Evolutionary conservation across 495 filamentous ascomycete species (phyloP), one percentile per base, ranked within the genome.

Genomic region (Parmelia sp.): DNA sequence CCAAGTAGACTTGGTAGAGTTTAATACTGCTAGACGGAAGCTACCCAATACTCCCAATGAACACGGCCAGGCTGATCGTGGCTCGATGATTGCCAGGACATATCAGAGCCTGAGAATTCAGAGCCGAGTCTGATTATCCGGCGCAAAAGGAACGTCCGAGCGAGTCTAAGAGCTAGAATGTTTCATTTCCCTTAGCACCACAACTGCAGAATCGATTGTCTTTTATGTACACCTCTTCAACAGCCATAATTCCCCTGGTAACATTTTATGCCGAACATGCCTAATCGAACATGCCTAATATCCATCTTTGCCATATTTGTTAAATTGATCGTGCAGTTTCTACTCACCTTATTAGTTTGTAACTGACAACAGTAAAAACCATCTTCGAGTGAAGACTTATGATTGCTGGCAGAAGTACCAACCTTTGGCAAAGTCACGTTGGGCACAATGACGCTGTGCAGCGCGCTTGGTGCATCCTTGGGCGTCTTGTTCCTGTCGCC

Each of bases 261-360:
- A 63, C 51, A 4, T 31, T 40, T 17, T 23, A 56, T 23, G 58
- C 58, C 2, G 2, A 40, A 56, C 29, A n/a, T n/a, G 39, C 9
- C 19, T 61, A n/a, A n/a, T n/a, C n/a, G n/a, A n/a, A n/a, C n/a
- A n/a, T n/a, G n/a, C n/a, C 59, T 65, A 71, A 35, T 57, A 72
- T 21, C 61, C 71, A 62, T 97, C 94, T 85, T 97, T 97, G 77
- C 93, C 94, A 83, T 87, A 96, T 84, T 98, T 98, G 86, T 98
- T 98, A 83, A 86, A 97, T 75, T 86, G 86, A 69, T 97, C 94
- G 78, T 98, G 94, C 62, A 95, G 83, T 58, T 84, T 79, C 94
- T 96, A 65, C 42, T 60, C 17, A n/a, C 25, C n/a, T 4, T 33
- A 59, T 70, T 40, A 70, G 65, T 44, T 39, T 2, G 27, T 47